A percentile compares a stretch with the other conserved stretches of the same genome.
These are phyloP conservation scores for Stachybotrys elegans DNA, from an alignment of 2,329 filamentous ascomycete genomes.

Conservation along the genomic window DNA sequence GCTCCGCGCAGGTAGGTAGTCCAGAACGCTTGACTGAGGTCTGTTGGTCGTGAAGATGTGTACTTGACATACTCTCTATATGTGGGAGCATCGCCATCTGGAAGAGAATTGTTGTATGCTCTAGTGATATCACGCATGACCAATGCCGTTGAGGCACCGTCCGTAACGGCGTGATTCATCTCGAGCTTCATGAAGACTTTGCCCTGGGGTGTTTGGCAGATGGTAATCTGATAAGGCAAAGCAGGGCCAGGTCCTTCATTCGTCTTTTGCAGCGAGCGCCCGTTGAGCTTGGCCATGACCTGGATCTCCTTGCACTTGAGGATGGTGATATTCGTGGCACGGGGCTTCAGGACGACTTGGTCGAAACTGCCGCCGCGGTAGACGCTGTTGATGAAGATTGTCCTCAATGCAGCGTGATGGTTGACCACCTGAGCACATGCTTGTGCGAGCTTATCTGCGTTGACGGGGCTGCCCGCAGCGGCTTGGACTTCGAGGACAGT, in stretches of 20 bases:
- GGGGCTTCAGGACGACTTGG: constrained; percentile 22
- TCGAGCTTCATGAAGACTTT: constrained; percentile 21
- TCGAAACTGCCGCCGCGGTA: constrained; percentile 16
- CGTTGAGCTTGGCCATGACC: constrained; percentile 16
- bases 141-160: constrained; percentile 25
- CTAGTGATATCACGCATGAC: constrained; percentile 22
- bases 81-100: background rate
- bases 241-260: constrained; percentile 9
- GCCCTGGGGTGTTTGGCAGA: constrained; percentile 13
- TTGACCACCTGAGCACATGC: constrained; percentile 16
- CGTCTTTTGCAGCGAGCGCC: constrained; percentile 9
- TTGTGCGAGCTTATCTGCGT: constrained; percentile 5
- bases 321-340: constrained; percentile 1
- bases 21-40: constrained; percentile 15
- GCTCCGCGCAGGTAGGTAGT: constrained; percentile 4
- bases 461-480: background rate
- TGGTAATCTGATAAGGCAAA: constrained; percentile 17
- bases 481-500: constrained; percentile 9
- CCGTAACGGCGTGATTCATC: constrained; percentile 28
- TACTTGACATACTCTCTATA: constrained; percentile 15
- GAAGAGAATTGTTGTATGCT: constrained; percentile 16
- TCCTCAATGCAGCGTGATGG: constrained; percentile 24
- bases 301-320: constrained; percentile 16
- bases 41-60: constrained; percentile 7
- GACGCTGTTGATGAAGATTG: constrained; percentile 24